Evolutionary conservation across 1,284 basidiomycete species (phyloP).

Genomic region (Rugosomyces carneus): DNA sequence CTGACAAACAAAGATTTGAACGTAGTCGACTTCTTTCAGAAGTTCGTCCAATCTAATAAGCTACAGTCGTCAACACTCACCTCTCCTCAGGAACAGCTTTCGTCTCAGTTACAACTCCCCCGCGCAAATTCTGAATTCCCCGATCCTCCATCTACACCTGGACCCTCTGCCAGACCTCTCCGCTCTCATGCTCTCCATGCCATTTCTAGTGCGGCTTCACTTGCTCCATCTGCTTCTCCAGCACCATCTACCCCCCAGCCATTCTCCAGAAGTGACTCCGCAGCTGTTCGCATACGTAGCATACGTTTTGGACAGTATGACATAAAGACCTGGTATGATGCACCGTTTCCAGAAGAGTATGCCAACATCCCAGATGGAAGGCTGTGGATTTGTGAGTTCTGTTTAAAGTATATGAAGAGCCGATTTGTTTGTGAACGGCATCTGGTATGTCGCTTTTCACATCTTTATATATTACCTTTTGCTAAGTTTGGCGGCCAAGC

Average conservation of each 20-base stretch:
- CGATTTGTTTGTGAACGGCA: constrained; percentile 85
- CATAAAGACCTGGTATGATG: constrained; percentile 98
- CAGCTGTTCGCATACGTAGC: constrained; percentile 67
- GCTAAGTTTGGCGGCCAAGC: constrained; percentile 35
- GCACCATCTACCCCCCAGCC: constrained; percentile 32
- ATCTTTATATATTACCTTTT: constrained; percentile 3
- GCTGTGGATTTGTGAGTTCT: constrained; percentile 97
- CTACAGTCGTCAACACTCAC: constrained; percentile 2
- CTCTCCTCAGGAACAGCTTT: constrained; percentile 45
- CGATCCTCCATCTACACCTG: constrained; percentile 41
- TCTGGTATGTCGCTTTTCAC: constrained; percentile 51
- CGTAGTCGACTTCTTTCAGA: constrained; percentile 67
- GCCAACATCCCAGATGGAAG: constrained; percentile 88
- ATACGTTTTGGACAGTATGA: constrained; percentile 95
- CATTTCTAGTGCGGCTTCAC: constrained; percentile 18
- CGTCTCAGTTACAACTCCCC: constrained; percentile 29
- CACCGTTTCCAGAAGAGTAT: constrained; percentile 98
- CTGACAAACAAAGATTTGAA: constrained; percentile 77
- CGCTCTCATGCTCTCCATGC: constrained; percentile 43
- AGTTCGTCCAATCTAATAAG: constrained; percentile 29
- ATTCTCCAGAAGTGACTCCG: constrained; percentile 29
- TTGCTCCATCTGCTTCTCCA: constrained; percentile 28
- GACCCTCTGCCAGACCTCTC: constrained; percentile 55
- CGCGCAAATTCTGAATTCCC: constrained; percentile 27
- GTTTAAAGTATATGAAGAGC: constrained; percentile 98